A percentile compares a stretch with the other conserved stretches of the same genome.
phyloP scores from a whole-genome alignment of 441 rosid genomes.

The Manihot esculenta region DNA sequence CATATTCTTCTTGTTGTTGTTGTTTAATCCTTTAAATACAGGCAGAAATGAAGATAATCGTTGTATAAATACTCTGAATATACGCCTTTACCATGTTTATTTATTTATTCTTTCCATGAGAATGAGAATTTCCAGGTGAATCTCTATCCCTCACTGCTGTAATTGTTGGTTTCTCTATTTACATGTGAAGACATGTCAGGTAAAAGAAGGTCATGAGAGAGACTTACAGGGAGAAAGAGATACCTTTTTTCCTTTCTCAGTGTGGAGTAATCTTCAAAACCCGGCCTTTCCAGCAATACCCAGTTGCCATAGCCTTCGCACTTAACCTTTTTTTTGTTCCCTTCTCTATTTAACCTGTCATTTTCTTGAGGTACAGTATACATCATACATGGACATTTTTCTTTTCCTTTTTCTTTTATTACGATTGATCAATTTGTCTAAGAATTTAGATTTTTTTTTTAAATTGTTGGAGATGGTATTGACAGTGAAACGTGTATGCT shows the following conservation, averaged over 20 bases:
- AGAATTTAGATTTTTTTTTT: not conserved
- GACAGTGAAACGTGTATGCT: conserved; percentile 43
- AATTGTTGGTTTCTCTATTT: not conserved
- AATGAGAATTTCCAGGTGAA: not conserved
- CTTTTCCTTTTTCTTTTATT: not conserved
- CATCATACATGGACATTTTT: not conserved
- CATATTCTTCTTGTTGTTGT: not conserved
- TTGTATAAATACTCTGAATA: not conserved
- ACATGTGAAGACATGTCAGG: conserved; percentile 38
- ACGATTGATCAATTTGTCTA: not conserved
- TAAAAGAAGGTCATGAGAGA: conserved; percentile 3
- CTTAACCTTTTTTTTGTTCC: conserved; percentile 20
- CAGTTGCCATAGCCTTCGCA: conserved; percentile 32
- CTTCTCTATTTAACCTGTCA: conserved; percentile 32
- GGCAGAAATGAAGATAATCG: not conserved
- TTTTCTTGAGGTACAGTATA: conserved; percentile 27
- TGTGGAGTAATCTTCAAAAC: conserved; percentile 33
- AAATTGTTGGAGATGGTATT: conserved; percentile 20
- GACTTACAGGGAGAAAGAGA: conserved; percentile 2
- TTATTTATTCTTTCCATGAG: conserved; percentile 17
- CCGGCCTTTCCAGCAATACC: conserved; percentile 46
- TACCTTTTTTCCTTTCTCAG: conserved; percentile 17
- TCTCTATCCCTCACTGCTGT: not conserved
- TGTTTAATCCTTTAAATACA: conserved; percentile 4
- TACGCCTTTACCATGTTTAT: conserved; percentile 2